These are phyloP conservation scores for Fraxinus platypoda DNA, from an alignment of 305 asterid genomes.

Conservation along the genomic window DNA sequence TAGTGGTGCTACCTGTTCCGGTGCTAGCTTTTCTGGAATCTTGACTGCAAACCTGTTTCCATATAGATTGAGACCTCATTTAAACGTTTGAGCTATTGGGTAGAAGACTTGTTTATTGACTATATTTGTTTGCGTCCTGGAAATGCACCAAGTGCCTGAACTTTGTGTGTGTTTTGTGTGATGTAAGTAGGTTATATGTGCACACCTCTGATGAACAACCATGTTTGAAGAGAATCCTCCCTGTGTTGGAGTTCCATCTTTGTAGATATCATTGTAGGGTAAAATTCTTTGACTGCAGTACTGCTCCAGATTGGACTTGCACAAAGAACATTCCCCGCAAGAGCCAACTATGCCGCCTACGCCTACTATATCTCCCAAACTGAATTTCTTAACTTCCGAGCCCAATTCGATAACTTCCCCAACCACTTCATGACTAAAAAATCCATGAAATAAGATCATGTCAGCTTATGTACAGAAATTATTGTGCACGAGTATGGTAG, in stretches of 20 bases:
- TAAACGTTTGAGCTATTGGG: not conserved
- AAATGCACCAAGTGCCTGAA: not conserved
- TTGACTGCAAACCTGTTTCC: conserved; percentile 42
- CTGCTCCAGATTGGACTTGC: conserved; percentile 44
- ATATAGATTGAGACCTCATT: not conserved
- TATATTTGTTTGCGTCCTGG: not conserved
- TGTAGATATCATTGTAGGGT: conserved; percentile 36
- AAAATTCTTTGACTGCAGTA: conserved; percentile 32
- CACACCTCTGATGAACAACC: conserved; percentile 37
- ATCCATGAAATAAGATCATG: conserved; percentile 4
- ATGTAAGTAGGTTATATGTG: not conserved
- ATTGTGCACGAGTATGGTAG: not conserved
- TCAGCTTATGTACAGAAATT: not conserved
- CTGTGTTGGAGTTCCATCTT: conserved; percentile 38
- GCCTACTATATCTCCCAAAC: conserved; percentile 36
- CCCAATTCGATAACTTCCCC: conserved; percentile 49
- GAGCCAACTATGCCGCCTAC: conserved; percentile 43
- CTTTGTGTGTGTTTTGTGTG: not conserved
- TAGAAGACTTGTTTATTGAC: not conserved
- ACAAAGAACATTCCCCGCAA: conserved; percentile 42
- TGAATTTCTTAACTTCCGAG: conserved; percentile 29
- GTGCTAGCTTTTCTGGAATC: conserved; percentile 35
- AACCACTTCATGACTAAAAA: conserved; percentile 41
- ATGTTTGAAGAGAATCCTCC: conserved; percentile 45
- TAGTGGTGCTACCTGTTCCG: conserved; percentile 47